Evolutionary conservation across 2,329 filamentous ascomycete species (phyloP), one percentile per base, ranked within the genome.

Genomic region (Epichloe sibirici): DNA sequence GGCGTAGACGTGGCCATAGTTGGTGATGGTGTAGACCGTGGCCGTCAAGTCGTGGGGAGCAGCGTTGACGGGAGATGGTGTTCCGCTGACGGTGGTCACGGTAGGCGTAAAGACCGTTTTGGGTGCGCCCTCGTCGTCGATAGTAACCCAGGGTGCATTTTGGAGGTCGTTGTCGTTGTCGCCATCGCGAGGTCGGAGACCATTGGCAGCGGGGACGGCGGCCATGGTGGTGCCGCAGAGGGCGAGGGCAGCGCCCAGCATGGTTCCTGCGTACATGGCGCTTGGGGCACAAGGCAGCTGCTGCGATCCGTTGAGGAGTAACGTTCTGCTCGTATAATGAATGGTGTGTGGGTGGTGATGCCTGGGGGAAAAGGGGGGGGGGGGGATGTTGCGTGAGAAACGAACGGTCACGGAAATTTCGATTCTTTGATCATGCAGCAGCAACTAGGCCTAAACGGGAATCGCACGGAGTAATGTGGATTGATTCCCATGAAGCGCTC

Each of bases 31-130:
- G 59, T 66, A 73, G 55, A 71, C 66, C 47, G 67, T 67, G 53
- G 71, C 74, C 1, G 75, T 76, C 53, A 74, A 60, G 51, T 74
- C 73, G 60, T 74, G 69, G 34, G 74, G 71, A 35, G 72, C 70
- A 25, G 63, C 66, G 48, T 71, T 63, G 17, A 65, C 55, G 13
- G 66, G 53, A 23, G 62, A 64, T 4, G 74, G 67, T n/a, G 67
- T 71, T 48, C 75, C 76, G 56, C 65, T 59, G 55, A 75, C 61
- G 25, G 74, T 75, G 45, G 69, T 76, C 34, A 69, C 58, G 12
- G 71, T 65, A 12, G 77, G 77, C 11, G 77, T 79, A 54, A 74
- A 65, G 9, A 77, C 80, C 45, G 62, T 68, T 15, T 55, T 58
- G 23, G 75, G 70, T 37, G 64, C 65, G 58, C 73, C 74, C 44